Base-by-base conservation (phyloP, 2,329 filamentous ascomycete species). In the Didymella pomorum region DNA sequence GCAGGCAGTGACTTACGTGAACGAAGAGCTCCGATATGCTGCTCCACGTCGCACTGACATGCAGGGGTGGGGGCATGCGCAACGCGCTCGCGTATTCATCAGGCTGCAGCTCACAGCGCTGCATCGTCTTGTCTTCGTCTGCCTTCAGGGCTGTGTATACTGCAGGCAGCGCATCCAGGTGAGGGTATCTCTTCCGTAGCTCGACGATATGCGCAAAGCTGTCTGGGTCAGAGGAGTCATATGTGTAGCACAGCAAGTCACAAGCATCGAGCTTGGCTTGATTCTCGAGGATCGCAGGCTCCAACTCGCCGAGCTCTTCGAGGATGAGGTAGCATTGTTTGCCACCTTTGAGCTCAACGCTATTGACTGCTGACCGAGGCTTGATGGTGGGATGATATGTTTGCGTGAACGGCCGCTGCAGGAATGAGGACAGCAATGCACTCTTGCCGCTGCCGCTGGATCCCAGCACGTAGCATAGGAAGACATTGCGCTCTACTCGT, bases 251-350 rank as follows among this genome's bases (percentile, higher is more conserved):
- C 44, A 99, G 85, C 23, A 99, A 84, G 76, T 99, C 95, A 77
- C 94, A 98, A 6, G 93, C 89, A 70, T 97, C 92, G 14, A 99
- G 83, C 77, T 96, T 97, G 43, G 88, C 86, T 71, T 89, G 88
- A 72, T 99, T 99, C 56, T 98, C 95, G 3, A 99, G 82, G 53
- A 98, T 93, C 12, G 95, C 95, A 0, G 92, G 90, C 76, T 98
- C 95, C n/a, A 97, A 83, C 77, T 98, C 93, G 31, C 95, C 95
- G 0, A 98, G 88, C 78, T 99, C 95, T 71, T 97, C 92, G 23
- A 98, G 83, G 58, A 99, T 98, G 31, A 99, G 84, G 73, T 99
- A 98, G 76, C 93, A 96, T 78, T 99, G 95, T 76, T 96, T 97
- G 50, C 95, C 95, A 10, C 95, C 95, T 44, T 92, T 93, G 1